Base-by-base conservation (phyloP, 2,329 filamentous ascomycete species). In the Didymella exigua region DNA sequence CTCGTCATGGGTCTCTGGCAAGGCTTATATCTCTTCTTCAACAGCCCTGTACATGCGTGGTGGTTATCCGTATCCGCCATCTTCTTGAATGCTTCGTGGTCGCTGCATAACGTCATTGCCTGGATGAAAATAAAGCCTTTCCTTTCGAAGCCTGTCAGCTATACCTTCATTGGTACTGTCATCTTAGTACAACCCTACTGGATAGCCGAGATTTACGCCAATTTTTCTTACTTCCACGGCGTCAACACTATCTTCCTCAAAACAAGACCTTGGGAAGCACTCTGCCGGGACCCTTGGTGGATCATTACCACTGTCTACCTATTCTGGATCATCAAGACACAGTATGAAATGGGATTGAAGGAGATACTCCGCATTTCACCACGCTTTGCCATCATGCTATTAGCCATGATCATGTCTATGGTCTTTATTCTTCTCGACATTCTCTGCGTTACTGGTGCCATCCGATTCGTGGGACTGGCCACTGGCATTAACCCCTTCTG, bases 261-360 rank as follows among this genome's bases (percentile, higher is more conserved):
- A 3, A 86, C 84, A 0, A 73, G 85, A 16, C 85, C 85, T 0
- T 81, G 82, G 45, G 86, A 88, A 68, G 83, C 84, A 2, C 67
- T 87, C 1, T 86, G 84, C 63, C 79, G 85, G 9, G 86, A 89
- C 59, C 86, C 86, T 0, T 89, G 86, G 86, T 89, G 86, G 86
- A 81, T 89, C 16, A 85, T 86, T 60, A 86, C 85, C 0, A 82
- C 81, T 1, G 62, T 80, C 56, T 83, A 78, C 19, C 76, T 89
- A 3, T 83, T 88, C 68, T 87, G 81, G 76, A 85, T 85, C 40
- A 87, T 88, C 67, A 85, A 84, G 54, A 79, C 77, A 24, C 80
- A 84, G 37, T 89, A 89, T 70, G 81, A 84, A 41, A 82, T 88
- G 58, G 78, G 79, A 2, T 71, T 84, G 27, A 65, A 78, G 38